phyloP scores from a whole-genome alignment of 2,329 filamentous ascomycete species.

The Aureobasidium sp. region DNA sequence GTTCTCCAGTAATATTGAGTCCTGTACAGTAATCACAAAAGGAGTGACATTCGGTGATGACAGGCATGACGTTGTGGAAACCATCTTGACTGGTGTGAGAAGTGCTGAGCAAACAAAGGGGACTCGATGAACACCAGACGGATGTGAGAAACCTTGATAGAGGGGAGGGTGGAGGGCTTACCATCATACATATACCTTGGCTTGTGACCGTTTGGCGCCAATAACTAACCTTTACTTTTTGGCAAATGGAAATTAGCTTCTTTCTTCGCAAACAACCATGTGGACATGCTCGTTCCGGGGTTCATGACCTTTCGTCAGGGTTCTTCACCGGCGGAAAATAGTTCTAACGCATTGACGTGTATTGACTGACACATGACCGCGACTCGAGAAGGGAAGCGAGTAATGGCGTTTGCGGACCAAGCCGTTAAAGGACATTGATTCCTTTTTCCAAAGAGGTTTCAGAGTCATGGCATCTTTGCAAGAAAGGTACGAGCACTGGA shows the following conservation, averaged over 20 bases:
- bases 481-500: neutral
- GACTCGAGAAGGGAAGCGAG: slow-evolving; percentile 6
- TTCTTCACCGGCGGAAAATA: slow-evolving; percentile 10
- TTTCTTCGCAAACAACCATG: slow-evolving; percentile 7
- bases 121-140: slow-evolving; percentile 2
- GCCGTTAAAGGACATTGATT: slow-evolving; percentile 6
- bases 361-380: slow-evolving; percentile 15
- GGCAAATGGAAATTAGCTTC: slow-evolving; percentile 14
- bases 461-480: neutral
- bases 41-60: slow-evolving; percentile 30
- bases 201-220: slow-evolving; percentile 13
- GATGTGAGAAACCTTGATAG: slow-evolving; percentile 9
- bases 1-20: slow-evolving; percentile 33
- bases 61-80: slow-evolving; percentile 13
- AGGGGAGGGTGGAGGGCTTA: slow-evolving; percentile 1
- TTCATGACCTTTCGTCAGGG: slow-evolving; percentile 13
- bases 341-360: slow-evolving; percentile 5
- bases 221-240: neutral
- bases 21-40: slow-evolving; percentile 37
- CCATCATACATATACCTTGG: slow-evolving; percentile 10
- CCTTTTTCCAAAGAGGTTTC: neutral
- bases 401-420: slow-evolving; percentile 10
- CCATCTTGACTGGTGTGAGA: neutral
- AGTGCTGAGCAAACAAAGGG: neutral
- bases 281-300: slow-evolving; percentile 9